Evolutionary conservation across 2,329 filamentous ascomycete species (phyloP), one percentile per base, ranked within the genome.

Genomic region (Ophiostoma novo-ulmi): DNA sequence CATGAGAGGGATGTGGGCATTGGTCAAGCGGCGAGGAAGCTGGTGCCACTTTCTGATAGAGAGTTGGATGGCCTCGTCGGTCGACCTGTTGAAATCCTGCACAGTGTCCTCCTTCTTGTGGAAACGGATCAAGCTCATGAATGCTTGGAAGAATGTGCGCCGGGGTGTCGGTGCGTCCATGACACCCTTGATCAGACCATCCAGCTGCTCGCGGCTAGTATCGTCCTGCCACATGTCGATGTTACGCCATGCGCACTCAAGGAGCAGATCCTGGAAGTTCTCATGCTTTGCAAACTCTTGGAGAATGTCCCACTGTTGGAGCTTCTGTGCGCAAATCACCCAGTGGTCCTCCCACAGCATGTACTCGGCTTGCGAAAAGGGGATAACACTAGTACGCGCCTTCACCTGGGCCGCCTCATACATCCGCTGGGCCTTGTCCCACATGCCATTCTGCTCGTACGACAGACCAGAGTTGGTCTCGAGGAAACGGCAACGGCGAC

Each of bases 291-390:
- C 94, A 77, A 98, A 98, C 76, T 99, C 96, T 73, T 93, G 93
- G 44, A 99, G 81, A 71, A 99, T 94, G 76, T 99, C 95, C 95
- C 95, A 99, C 78, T 99, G 96, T 79, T 99, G 96, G 65, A 99
- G 85, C 81, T 99, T 99, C 81, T 98, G 93, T 0, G 94, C 95
- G 79, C 95, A 99, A 68, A 97, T 86, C 61, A 99, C 90, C 95
- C 95, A 99, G 76, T 99, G 96, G 77, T 99, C 95, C 80, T 99
- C 95, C 95, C 95, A 99, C 0, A 99, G 86, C 87, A 97, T 97
- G 80, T 99, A 99, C 80, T 99, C 95, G 41, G 90, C 93, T 76
- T 96, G 92, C 0, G 94, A 97, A 79, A 97, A 98, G 0, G 95
- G 94, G 73, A 98, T 88, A n/a, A 94, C 92, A 69, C 94, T 95